Evolutionary conservation across 2,329 filamentous ascomycete species (phyloP).

Genomic region (Coniochaeta prunicola): DNA sequence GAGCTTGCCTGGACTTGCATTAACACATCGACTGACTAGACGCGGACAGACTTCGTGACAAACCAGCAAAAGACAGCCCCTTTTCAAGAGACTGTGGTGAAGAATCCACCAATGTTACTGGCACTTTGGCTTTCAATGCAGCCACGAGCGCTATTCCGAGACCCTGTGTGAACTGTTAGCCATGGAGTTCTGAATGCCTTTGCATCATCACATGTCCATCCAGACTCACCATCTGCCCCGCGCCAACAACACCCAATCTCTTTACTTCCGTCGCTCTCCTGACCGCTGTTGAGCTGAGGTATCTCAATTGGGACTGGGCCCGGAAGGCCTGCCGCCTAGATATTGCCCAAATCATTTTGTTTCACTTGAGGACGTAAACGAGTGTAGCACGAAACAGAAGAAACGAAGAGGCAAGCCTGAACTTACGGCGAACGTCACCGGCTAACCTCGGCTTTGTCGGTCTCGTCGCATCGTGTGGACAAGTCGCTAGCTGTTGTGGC

Average conservation of each 20-base stretch:
- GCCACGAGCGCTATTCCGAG: slow-evolving; percentile 94
- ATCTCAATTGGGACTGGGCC: slow-evolving; percentile 36
- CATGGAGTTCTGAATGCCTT: slow-evolving; percentile 10
- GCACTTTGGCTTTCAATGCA: slow-evolving; percentile 73
- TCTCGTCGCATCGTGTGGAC: too few species aligned
- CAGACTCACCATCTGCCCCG: slow-evolving; percentile 81
- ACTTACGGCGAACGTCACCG: neutral
- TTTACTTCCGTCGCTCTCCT: slow-evolving; percentile 67
- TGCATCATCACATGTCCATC: slow-evolving; percentile 24
- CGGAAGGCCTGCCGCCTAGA: slow-evolving; percentile 13
- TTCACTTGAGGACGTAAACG: neutral
- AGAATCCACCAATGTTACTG: slow-evolving; percentile 78
- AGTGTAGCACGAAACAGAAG: neutral
- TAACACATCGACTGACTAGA: neutral
- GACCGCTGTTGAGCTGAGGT: slow-evolving; percentile 63
- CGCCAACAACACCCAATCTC: slow-evolving; percentile 83
- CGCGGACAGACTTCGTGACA: slow-evolving; percentile 12
- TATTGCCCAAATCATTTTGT: slow-evolving; percentile 2
- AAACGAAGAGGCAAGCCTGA: neutral
- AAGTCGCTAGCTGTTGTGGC: neutral
- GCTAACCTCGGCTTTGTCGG: slow-evolving; percentile 1
- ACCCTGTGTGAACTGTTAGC: slow-evolving; percentile 49
- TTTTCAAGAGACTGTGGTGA: slow-evolving; percentile 82
- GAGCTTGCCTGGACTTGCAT: slow-evolving; percentile 64
- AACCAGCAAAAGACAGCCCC: slow-evolving; percentile 82